Conservation (phyloP, 148 eudicot species). For the Vaccinium macrocarpon region DNA sequence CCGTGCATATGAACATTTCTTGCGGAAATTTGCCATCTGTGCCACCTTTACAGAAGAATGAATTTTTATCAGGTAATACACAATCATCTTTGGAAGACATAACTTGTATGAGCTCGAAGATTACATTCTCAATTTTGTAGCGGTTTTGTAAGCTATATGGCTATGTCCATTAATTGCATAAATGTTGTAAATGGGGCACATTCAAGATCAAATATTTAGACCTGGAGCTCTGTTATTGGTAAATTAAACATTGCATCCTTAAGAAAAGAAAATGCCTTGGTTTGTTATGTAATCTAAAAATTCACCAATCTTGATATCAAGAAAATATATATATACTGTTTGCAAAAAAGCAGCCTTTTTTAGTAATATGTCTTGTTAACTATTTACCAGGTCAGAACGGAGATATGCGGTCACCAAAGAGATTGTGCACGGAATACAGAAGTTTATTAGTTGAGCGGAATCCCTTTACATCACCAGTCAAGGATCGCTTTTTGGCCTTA, state of each 20-base stretch:
- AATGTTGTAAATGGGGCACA: not conserved
- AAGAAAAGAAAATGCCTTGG: not conserved
- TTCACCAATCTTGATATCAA: not conserved
- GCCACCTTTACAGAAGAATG: slow-evolving; percentile 58
- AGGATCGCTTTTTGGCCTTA: slow-evolving; percentile 65
- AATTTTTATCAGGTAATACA: slow-evolving; percentile 49
- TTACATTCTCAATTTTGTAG: not conserved
- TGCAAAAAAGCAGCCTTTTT: not conserved
- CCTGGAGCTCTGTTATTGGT: no score
- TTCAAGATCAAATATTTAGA: not conserved
- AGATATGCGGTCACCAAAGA: slow-evolving; percentile 84
- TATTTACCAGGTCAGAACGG: slow-evolving; percentile 67
- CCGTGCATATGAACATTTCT: slow-evolving; percentile 64
- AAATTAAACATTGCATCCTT: not conserved
- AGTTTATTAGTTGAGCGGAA: slow-evolving; percentile 88
- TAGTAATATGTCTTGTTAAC: not conserved
- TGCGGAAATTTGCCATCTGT: slow-evolving; percentile 60
- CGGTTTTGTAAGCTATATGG: not conserved
- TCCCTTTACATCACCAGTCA: slow-evolving; percentile 86
- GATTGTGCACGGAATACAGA: slow-evolving; percentile 75
- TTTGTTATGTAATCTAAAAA: not conserved
- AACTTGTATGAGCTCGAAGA: not conserved
- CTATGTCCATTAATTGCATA: not conserved
- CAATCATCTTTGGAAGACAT: slow-evolving; percentile 6
- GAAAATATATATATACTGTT: not conserved